Evolutionary conservation across 2,329 filamentous ascomycete genomes (phyloP), one percentile per base, ranked within the genome.

Genomic region (Eurotiales sp.): DNA sequence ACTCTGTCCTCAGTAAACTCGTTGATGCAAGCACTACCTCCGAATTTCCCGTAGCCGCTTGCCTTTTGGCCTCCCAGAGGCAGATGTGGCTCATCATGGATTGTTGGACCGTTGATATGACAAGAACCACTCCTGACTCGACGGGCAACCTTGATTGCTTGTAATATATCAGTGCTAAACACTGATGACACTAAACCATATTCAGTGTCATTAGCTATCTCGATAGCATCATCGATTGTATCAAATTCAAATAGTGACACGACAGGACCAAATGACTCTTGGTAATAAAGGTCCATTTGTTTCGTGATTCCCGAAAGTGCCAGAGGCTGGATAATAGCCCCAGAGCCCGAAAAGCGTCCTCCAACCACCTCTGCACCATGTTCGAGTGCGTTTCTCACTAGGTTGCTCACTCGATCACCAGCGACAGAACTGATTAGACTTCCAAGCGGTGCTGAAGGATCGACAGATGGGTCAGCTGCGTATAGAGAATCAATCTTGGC

Each of bases 191-290:
- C 59, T 2, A 75, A 58, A 15, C 72, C 73, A 32, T 59, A 71
- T 40, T 68, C 64, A n/a, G 66, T 70, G 51, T 69, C 62, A 55
- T 75, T 75, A 29, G 70, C 70, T 17, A 69, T 54, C 11, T 58
- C 55, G 19, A 74, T 55, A 0, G 63, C 70, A 36, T 75, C 70
- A 29, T 68, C 66, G 40, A 73, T 71, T 1, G 61, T 67, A 2
- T 68, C 63, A 51, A 74, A 74, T 29, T 77, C 72, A 15, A 84
- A 78, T 14, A 90, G 59, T 8, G 79, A 80, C 0, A 88, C 84
- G 0, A 78, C 79, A 0, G 88, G 87, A 0, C 86, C 87, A 59
- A 91, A 91, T 1, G 79, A 83, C 68, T 91, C 87, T 12, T 19
- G 29, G 29, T 45, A n/a, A n/a, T 43, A 43, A n/a, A 90, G 69